A percentile compares a stretch with the other conserved stretches of the same genome.
phyloP scores from a whole-genome alignment of 805 yeast species.

The Grigorovia yakushimaensis region DNA sequence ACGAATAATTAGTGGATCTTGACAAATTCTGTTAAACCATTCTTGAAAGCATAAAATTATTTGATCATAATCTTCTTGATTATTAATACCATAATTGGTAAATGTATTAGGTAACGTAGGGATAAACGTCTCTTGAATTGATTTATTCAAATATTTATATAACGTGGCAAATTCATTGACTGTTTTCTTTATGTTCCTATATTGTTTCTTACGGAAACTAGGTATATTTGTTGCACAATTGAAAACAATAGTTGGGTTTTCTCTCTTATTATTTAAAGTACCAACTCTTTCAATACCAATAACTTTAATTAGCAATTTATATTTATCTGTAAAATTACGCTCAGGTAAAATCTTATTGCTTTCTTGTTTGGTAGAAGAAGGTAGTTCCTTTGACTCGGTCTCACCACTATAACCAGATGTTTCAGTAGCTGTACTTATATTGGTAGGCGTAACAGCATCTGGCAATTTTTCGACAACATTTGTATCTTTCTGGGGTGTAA shows the following conservation, averaged over 20 bases:
- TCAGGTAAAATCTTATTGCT: constrained; percentile 5
- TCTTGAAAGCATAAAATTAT: constrained; percentile 55
- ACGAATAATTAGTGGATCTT: constrained; percentile 69
- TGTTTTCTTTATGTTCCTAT: constrained; percentile 71
- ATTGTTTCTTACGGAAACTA: constrained; percentile 58
- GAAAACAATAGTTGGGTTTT: constrained; percentile 71
- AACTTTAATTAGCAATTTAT: constrained; percentile 45
- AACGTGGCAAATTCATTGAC: constrained; percentile 67
- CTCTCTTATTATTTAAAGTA: constrained; percentile 41
- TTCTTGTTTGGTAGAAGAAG: neutral
- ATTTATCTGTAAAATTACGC: constrained; percentile 11
- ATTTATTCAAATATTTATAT: constrained; percentile 65
- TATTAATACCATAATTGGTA: constrained; percentile 74
- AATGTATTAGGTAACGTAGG: constrained; percentile 74
- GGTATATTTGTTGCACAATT: constrained; percentile 64
- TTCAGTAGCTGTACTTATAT: too few relatives aligned
- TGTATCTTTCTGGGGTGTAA: neutral
- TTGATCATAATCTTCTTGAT: constrained; percentile 64
- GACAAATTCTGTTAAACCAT: constrained; percentile 72
- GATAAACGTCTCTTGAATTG: constrained; percentile 86
- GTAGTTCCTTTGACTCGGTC: too few relatives aligned
- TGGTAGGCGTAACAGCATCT: too few relatives aligned
- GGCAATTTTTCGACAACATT: too few relatives aligned
- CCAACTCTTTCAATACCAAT: constrained; percentile 62
- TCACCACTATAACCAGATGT: too few relatives aligned